Evolutionary conservation across 805 yeast species (phyloP), one percentile per base, ranked within the genome.

Genomic region (Nakazawaea sp.): DNA sequence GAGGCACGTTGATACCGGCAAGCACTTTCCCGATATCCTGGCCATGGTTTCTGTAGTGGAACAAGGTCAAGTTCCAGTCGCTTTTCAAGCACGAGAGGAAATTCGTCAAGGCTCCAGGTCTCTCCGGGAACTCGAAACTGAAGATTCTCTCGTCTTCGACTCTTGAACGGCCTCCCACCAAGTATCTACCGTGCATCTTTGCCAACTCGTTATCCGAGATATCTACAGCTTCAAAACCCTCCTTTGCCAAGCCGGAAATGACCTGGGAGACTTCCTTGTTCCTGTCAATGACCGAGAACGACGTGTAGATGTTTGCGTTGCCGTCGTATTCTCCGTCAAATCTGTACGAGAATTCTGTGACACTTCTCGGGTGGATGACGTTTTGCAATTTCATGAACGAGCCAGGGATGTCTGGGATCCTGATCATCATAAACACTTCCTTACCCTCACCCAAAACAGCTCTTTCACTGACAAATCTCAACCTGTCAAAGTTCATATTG

Each of bases 371-470:
- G 45, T 80, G 79, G 31, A 92, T 78, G 30, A 85, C 69, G 27
- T 70, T 67, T 52, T 87, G 95, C 44, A 92, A 69, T 47, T 75
- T 73, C 37, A 74, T 70, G 62, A 92, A 92, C 38, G 94, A 83
- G 20, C 97, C 98, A 15, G 97, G 96, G 31, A 67, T 62, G 58
- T 92, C 98, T 18, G 97, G 97, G 45, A 92, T 87, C 30, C 87
- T 80, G 13, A 89, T 87, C 32, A 84, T 75, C 69, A 92, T 68
- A 51, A 94, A 90, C 5, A 87, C 95, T 64, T 92, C 99, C 49
- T 81, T 85, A 39, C 97, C 98, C 58, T 90, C 97, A 62, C 98
- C 99, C n/a, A 92, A 70, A 35, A 86, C 94, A 11, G 98, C 97
- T 61, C 99, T 81, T 61, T 92, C 99, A 41, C 95, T 77, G 16